Conservation (phyloP, 108 stramenopile species). For the Schizochytrium sp. region DNA sequence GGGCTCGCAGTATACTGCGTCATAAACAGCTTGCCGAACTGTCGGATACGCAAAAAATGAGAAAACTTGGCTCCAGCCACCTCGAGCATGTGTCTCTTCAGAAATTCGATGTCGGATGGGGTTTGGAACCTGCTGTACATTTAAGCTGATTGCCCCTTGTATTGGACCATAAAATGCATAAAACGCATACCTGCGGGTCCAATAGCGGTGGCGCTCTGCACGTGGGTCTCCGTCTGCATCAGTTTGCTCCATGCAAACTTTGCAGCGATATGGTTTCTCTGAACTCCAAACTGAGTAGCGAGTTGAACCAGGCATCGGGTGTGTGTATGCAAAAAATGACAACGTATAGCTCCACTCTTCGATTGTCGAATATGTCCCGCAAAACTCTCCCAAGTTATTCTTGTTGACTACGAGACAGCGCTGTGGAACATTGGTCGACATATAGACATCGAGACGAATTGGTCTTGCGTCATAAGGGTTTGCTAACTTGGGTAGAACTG, state of each 20-base stretch:
- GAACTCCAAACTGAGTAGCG: slow-evolving; percentile 47
- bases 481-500: not conserved
- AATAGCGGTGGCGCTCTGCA: not conserved
- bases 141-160: slow-evolving; percentile 27
- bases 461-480: slow-evolving; percentile 4
- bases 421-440: not conserved
- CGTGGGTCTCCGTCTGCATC: not conserved
- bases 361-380: not conserved
- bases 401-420: slow-evolving; percentile 23
- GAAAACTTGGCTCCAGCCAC: slow-evolving; percentile 29
- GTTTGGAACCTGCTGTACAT: slow-evolving; percentile 26
- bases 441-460: slow-evolving; percentile 25
- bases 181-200: slow-evolving; percentile 4
- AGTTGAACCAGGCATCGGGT: not conserved
- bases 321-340: slow-evolving; percentile 5
- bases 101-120: slow-evolving; percentile 19
- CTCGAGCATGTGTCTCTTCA: not conserved
- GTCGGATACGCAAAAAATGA: slow-evolving; percentile 58
- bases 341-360: not conserved
- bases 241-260: slow-evolving; percentile 9
- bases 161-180: slow-evolving; percentile 10
- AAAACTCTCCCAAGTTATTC: not conserved
- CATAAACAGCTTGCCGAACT: not conserved
- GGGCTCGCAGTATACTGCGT: not conserved
- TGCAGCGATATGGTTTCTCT: slow-evolving; percentile 5